Base-by-base conservation (phyloP, 768 basidiomycete genomes). In the Rhodotorula graminis region DNA sequence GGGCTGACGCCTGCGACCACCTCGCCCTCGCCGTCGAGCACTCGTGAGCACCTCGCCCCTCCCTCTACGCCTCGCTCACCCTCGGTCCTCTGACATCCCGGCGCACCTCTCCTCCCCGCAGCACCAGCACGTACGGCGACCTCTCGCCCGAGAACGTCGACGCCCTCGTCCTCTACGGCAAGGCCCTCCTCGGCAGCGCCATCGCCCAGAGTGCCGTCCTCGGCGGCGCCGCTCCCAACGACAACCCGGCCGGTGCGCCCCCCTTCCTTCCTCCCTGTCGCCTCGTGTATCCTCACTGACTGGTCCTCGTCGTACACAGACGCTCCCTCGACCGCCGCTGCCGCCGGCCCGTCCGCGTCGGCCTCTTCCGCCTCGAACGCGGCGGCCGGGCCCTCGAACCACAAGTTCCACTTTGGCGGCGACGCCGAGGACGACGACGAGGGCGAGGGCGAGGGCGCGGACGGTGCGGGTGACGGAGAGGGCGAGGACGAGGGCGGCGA, bases 171-270 rank as follows among this genome's bases (percentile, higher is more conserved):
- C 84, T 86, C 8, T 99, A 98, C 79, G 96, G 96, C 23, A 93
- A 90, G 80, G 93, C 96, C 9, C 82, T 98, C 55, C 85, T 96
- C 67, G 93, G 93, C 82, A 92, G 95, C 78, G 95, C 93, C 11
- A 91, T 97, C 70, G 82, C 87, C 9, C 90, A 93, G 78, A 89
- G 83, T 69, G 87, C 88, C 0, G 95, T 97, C n/a, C 82, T 99
- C 68, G 93, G 92, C 2, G 92, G 92, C 79, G 91, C 92, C 52
- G 89, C 91, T 83, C 85, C 2, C 12, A 25, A n/a, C 12, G 49
- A 19, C n/a, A 42, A 60, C n/a, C 3, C 25, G 19, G 2, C 42
- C 3, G 53, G 64, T 58, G 29, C 64, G 64, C 40, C 68, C 31
- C 42, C 18, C 37, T 29, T 37, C 15, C 33, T 16, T 29, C 46